Evolutionary conservation across 768 basidiomycete genomes (phyloP), one percentile per base, ranked within the genome.

Genomic region (Coprinopsis sp.): DNA sequence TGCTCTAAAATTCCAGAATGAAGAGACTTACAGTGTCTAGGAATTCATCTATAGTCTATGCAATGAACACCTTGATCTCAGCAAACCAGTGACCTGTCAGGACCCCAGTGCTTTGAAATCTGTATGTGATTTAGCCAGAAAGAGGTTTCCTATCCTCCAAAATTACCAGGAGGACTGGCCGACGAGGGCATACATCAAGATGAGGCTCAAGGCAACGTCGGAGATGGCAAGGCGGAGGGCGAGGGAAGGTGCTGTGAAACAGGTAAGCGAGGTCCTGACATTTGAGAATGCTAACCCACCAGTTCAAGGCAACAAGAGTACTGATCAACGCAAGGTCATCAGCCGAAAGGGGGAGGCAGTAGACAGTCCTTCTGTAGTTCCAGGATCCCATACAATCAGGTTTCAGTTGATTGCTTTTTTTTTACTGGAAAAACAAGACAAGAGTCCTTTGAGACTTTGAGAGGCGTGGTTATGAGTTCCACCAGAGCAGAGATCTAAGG

Each of bases 91-190:
- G n/a, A 31, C 8, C n/a, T n/a, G n/a, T 8, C 10, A 31, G n/a
- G 30, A 31, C 8, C 10, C 10, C 10, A 31, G n/a, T 8, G n/a
- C 30, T 31, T 8, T 31, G 30, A 31, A 31, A 31, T n/a, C 10
- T 8, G n/a, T 31, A 8, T 31, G 30, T n/a, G n/a, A 31, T 8
- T 31, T n/a, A n/a, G 59, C 57, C 41, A 19, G 27, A 13, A 18
- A 5, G 13, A 33, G 18, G 18, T 36, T 34, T 16, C 2, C 41
- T 24, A 23, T 18, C 11, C 42, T 49, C 19, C 6, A 16, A 6
- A 30, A 37, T 4, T 49, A 43, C 33, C 18, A 49, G 19, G 24
- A 33, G 4, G 27, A 37, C 21, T 49, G 48, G 48, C 48, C 48
- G 8, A 22, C 39, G 23, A 19, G 21, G 7, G 21, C 27, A 21